Percentiles rank a stretch among this genome's conserved stretches.
Conservation (phyloP, 176 grass and related monocot genomes). For the Triticum urartu region DNA sequence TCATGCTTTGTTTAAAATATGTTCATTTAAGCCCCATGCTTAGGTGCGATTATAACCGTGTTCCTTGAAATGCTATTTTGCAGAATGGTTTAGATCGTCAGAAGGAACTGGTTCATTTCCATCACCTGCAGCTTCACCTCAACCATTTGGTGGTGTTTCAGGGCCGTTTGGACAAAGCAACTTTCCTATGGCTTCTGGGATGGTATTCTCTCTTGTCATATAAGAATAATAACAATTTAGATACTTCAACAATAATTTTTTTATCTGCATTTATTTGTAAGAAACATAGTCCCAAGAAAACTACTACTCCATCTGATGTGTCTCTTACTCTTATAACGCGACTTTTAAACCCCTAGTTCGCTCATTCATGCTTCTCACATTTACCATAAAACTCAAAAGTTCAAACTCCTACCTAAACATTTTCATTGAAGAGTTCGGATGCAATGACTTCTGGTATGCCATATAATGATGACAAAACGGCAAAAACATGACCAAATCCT, state of each 20-base stretch:
- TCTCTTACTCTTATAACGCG: background rate
- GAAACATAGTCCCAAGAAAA: background rate
- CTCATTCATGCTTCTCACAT: background rate
- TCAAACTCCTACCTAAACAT: background rate
- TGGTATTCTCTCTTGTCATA: slow-evolving; percentile 45
- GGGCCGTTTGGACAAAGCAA: slow-evolving; percentile 70
- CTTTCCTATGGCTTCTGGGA: slow-evolving; percentile 56
- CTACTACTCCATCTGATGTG: background rate
- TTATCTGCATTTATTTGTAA: background rate
- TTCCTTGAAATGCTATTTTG: slow-evolving; percentile 34
- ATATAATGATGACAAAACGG: background rate
- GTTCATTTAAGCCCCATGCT: background rate
- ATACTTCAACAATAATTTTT: background rate
- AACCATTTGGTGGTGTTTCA: slow-evolving; percentile 50
- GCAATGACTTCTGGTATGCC: background rate
- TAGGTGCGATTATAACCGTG: slow-evolving; percentile 23
- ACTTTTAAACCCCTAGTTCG: background rate
- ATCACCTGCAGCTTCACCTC: slow-evolving; percentile 71
- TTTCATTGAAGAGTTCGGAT: background rate
- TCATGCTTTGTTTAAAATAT: slow-evolving; percentile 33
- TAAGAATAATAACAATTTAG: background rate
- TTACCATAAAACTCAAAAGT: background rate
- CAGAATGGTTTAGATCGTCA: slow-evolving; percentile 89
- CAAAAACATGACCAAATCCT: background rate
- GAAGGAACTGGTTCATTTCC: slow-evolving; percentile 71